Evolutionary conservation across 2,329 filamentous ascomycete genomes (phyloP).

Genomic region (Ophiocordyceps camponoti-leonardi): DNA sequence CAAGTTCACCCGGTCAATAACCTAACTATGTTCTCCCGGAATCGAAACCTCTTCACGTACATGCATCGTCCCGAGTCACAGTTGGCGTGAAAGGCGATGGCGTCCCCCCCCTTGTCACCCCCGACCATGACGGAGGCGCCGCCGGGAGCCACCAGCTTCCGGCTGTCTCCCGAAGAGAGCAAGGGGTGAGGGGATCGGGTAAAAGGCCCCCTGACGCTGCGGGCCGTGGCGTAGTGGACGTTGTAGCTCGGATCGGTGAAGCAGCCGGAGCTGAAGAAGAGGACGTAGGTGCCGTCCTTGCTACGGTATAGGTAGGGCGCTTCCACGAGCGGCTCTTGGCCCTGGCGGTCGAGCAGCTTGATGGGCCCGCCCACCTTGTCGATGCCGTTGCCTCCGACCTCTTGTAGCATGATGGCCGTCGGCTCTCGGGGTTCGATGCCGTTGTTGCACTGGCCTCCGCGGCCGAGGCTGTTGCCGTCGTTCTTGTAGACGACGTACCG

Average conservation of each 20-base stretch:
- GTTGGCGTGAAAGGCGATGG: constrained; percentile 1
- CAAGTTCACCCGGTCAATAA: not conserved
- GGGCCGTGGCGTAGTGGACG: not conserved
- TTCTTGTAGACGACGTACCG: not conserved
- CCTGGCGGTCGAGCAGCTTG: not conserved
- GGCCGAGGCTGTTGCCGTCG: constrained; percentile 1
- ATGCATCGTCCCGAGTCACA: not conserved
- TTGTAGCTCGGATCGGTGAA: not conserved
- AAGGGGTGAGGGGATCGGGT: not conserved
- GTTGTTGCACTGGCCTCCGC: constrained; percentile 1
- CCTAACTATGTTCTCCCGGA: not conserved
- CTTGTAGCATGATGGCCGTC: constrained; percentile 1
- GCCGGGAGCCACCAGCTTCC: not conserved
- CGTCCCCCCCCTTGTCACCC: not conserved
- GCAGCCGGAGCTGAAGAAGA: constrained; percentile 1
- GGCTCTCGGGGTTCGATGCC: not conserved
- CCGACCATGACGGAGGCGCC: not conserved
- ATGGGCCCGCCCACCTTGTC: not conserved
- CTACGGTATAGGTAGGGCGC: not conserved
- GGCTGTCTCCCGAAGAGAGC: not conserved
- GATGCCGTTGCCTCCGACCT: not conserved
- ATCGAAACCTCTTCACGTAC: not conserved
- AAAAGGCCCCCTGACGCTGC: not conserved
- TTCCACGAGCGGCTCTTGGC: constrained; percentile 1
- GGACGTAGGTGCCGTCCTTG: not conserved